Evolutionary conservation across 2,329 filamentous ascomycete genomes (phyloP).

Genomic region (Metarhizium brunneum): DNA sequence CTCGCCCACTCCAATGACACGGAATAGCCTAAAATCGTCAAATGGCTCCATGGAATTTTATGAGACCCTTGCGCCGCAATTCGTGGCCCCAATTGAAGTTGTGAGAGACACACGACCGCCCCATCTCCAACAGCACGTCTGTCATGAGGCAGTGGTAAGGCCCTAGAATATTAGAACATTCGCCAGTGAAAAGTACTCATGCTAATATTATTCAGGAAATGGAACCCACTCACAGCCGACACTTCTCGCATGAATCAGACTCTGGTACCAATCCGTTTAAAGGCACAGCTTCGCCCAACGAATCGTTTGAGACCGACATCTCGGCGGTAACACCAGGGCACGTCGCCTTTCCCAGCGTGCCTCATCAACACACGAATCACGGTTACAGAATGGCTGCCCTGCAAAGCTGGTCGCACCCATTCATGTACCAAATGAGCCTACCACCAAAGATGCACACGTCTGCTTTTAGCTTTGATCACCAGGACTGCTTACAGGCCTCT

Average conservation of each 20-base stretch:
- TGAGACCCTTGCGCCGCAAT: neutral
- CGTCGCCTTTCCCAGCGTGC: neutral
- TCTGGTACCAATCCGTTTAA: neutral
- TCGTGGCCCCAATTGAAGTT: neutral
- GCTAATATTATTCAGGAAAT: neutral
- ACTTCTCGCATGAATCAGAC: neutral
- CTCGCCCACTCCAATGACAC: conserved; percentile 9
- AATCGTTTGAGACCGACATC: neutral
- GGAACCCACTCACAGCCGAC: neutral
- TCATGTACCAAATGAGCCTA: neutral
- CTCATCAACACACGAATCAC: neutral
- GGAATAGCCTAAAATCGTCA: neutral
- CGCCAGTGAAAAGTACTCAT: neutral
- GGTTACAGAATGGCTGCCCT: neutral
- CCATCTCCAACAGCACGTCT: neutral
- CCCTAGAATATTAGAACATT: neutral
- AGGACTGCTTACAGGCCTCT: neutral
- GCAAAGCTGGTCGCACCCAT: neutral
- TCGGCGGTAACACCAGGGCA: neutral
- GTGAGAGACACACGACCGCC: neutral
- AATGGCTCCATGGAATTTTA: neutral
- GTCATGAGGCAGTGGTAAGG: conserved; percentile 1
- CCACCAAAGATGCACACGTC: neutral
- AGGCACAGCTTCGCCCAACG: conserved; percentile 1
- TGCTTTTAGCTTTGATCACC: conserved; percentile 2